Evolutionary conservation across 1,284 basidiomycete genomes (phyloP).

Genomic region (Coniferiporia weirii): DNA sequence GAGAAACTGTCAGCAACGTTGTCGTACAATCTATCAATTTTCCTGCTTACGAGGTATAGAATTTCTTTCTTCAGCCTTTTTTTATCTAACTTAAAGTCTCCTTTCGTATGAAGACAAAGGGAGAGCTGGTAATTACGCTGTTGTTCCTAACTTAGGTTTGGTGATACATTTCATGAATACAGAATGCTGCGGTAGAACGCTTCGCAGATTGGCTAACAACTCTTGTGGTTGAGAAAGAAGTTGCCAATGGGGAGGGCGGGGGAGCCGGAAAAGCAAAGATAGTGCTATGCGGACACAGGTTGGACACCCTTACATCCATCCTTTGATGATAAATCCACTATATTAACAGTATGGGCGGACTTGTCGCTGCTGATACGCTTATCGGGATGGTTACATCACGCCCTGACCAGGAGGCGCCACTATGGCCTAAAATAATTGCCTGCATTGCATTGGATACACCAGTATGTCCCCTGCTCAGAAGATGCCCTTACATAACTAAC

Average conservation of each 20-base stretch:
- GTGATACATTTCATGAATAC: conserved; percentile 7
- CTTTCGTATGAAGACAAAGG: conserved; percentile 58
- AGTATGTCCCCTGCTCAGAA: conserved; percentile 39
- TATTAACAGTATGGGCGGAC: conserved; percentile 75
- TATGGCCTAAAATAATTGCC: conserved; percentile 82
- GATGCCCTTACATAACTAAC: conserved; percentile 15
- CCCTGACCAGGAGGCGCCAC: conserved; percentile 54
- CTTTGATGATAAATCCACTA: conserved; percentile 1
- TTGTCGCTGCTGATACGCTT: conserved; percentile 82
- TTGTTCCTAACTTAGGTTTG: neutral
- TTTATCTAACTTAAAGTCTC: conserved; percentile 16
- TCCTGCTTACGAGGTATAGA: conserved; percentile 80
- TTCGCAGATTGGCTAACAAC: conserved; percentile 89
- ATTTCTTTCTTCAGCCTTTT: neutral
- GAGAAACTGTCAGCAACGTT: conserved; percentile 48
- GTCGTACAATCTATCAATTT: conserved; percentile 75
- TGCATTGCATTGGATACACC: conserved; percentile 90
- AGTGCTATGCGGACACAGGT: conserved; percentile 91
- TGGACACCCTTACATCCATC: conserved; percentile 20
- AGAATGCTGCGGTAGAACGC: conserved; percentile 76
- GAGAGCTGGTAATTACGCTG: conserved; percentile 66
- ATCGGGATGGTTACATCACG: conserved; percentile 65
- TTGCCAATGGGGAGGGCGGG: conserved; percentile 55
- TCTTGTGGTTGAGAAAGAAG: conserved; percentile 74
- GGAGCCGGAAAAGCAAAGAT: conserved; percentile 79